These are phyloP conservation scores for Fraxinus xanthoxyloides DNA, from an alignment of 305 asterid genomes.

Conservation along the genomic window DNA sequence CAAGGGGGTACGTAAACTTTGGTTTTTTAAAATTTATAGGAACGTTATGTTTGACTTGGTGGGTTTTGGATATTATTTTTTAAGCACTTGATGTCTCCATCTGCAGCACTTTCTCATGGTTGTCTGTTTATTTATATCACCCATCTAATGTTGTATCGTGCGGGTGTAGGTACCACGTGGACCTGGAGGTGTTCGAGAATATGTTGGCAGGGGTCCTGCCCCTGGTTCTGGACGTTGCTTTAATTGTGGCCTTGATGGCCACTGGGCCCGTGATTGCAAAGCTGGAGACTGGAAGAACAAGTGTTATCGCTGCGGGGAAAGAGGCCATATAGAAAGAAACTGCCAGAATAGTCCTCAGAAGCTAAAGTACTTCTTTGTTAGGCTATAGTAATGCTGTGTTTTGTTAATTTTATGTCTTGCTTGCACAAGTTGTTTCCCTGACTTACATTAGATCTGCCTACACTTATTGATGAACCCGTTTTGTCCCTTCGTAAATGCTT, in stretches of 20 bases:
- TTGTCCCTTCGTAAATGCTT: not conserved
- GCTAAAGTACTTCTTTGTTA: constrained; percentile 40
- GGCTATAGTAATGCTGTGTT: not conserved
- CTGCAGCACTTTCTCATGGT: not conserved
- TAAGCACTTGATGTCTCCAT: not conserved
- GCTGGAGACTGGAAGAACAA: constrained; percentile 99
- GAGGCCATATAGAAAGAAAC: constrained; percentile 92
- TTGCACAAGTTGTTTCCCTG: not conserved
- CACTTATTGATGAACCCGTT: not conserved
- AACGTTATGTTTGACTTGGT: not conserved
- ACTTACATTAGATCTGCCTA: not conserved
- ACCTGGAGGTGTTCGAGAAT: constrained; percentile 83
- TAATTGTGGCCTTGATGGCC: constrained; percentile 97
- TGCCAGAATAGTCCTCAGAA: constrained; percentile 94
- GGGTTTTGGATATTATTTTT: not conserved
- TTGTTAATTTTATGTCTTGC: not conserved
- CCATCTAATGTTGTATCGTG: not conserved
- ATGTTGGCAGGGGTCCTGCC: constrained; percentile 84
- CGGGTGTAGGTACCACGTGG: constrained; percentile 85
- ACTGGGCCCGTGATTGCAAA: constrained; percentile 99
- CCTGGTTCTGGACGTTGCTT: constrained; percentile 99
- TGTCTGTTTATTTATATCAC: not conserved
- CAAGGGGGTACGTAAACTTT: constrained; percentile 65
- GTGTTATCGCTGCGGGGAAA: constrained; percentile 93
- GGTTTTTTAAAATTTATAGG: too few relatives aligned